Evolutionary conservation across 768 basidiomycete genomes (phyloP), one percentile per base, ranked within the genome.

Genomic region (Tubosaeta brunneosetosa): DNA sequence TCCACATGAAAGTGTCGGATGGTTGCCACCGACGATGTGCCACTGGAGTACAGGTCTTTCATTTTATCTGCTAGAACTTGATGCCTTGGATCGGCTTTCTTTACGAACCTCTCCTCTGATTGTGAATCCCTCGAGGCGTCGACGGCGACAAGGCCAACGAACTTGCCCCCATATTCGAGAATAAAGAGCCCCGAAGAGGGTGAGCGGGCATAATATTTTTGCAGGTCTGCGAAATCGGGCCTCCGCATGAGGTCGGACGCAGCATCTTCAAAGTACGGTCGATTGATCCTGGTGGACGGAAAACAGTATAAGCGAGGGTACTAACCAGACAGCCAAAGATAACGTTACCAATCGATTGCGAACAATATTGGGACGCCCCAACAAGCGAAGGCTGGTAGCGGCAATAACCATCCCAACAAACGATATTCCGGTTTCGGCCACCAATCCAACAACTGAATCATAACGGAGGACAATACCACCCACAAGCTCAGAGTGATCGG

Each of bases 1-100:
- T 88, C 84, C 25, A 87, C 78, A 59, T 80, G 84, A 67, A 90
- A 84, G 64, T 91, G 89, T 29, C 87, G 83, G 58, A 91, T 82
- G 16, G 74, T 70, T 11, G 84, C 89, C n/a, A 74, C 73, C 38
- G 67, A 62, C n/a, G 81, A 73, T 31, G 75, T 70, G 34, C 74
- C 70, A 22, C 60, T 68, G 48, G 66, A 47, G 25, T 55, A 64
- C 25, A 61, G 48, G 25, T 55, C 38, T 31, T 51, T 58, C 49
- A 52, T 50, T n/a, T 51, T 50, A 38, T 62, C 53, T 19, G 44
- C 27, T 25, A 50, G 41, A 26, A 62, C 6, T 7, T 41, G 49
- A 5, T 33, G 50, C 3, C 63, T 55, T n/a, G 56, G 48, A 37
- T 63, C 59, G 12, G 56, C 53, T 37, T 62, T 57, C 51, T 65